Conservation (phyloP, 2,329 filamentous ascomycete species). For the Didymella pomorum region DNA sequence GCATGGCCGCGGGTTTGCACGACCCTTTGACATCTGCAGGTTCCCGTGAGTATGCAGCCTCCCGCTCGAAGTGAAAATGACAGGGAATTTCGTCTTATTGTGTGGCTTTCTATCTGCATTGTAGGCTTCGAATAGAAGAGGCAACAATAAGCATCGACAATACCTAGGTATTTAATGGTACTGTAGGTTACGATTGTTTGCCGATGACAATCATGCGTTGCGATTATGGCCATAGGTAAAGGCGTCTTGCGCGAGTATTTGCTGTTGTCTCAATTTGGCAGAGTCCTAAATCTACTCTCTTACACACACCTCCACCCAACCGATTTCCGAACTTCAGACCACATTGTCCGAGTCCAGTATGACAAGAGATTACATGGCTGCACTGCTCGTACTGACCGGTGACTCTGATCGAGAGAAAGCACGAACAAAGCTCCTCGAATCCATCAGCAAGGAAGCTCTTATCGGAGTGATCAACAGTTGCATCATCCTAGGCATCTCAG, state of each 20-base stretch:
- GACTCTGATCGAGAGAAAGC: too few species aligned
- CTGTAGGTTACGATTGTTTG: not conserved
- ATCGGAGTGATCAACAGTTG: not conserved
- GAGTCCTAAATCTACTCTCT: not conserved
- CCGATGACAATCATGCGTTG: not conserved
- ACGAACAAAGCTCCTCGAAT: not conserved
- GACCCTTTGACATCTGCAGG: constrained; percentile 12
- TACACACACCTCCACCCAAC: not conserved
- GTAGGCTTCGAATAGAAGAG: not conserved
- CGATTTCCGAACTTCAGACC: not conserved
- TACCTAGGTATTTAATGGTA: too few species aligned
- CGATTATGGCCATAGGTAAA: not conserved
- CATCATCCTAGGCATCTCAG: not conserved
- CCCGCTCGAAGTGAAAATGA: constrained; percentile 8
- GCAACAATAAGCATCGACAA: too few species aligned
- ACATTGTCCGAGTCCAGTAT: not conserved
- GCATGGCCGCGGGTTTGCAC: not conserved
- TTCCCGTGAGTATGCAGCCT: constrained; percentile 2
- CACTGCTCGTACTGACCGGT: not conserved
- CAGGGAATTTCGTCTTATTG: not conserved
- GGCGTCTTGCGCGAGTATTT: not conserved
- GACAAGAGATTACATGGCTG: not conserved
- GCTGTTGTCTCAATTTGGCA: not conserved
- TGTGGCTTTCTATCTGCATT: not conserved
- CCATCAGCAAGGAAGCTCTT: not conserved